A percentile compares a stretch with the other conserved stretches of the same genome.
Evolutionary conservation across 805 yeast genomes (phyloP).

Genomic region (Ogataea polymorpha): DNA sequence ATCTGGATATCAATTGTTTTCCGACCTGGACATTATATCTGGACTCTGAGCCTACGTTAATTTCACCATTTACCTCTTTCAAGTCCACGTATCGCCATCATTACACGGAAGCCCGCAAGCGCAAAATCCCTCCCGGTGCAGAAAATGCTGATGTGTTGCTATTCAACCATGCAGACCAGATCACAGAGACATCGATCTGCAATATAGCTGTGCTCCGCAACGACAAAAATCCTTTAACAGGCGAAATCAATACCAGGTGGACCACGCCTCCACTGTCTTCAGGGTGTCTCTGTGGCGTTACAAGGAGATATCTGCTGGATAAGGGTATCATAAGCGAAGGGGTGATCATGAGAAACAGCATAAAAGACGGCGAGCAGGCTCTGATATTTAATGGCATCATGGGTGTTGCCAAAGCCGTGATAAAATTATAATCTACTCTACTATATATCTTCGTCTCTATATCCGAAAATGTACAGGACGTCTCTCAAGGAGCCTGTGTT

Average conservation of each 20-base stretch:
- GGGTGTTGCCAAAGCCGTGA: constrained; percentile 44
- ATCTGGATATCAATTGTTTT: constrained; percentile 8
- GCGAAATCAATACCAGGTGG: constrained; percentile 48
- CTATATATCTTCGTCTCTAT: constrained; percentile 50
- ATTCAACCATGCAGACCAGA: constrained; percentile 53
- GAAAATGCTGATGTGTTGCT: constrained; percentile 62
- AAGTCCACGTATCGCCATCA: constrained; percentile 74
- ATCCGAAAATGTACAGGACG: constrained; percentile 78
- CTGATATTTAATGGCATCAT: constrained; percentile 77
- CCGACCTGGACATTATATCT: constrained; percentile 58
- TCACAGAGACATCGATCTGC: constrained; percentile 82
- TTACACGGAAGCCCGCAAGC: constrained; percentile 59
- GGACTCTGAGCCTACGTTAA: constrained; percentile 48
- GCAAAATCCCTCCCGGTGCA: constrained; percentile 37
- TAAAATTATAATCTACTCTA: neutral
- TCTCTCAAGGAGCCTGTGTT: constrained; percentile 75
- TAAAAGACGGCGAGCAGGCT: constrained; percentile 65
- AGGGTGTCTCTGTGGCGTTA: constrained; percentile 86
- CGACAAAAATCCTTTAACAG: constrained; percentile 26
- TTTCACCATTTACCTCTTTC: constrained; percentile 79
- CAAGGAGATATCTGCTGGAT: constrained; percentile 59
- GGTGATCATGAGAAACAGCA: constrained; percentile 38
- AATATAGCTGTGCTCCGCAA: constrained; percentile 63
- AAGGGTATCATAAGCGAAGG: constrained; percentile 19
- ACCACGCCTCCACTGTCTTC: constrained; percentile 72